A percentile compares a stretch with the other conserved stretches of the same genome.
phyloP scores from a whole-genome alignment of 2,329 filamentous ascomycete species.

The Lachnellula arida region DNA sequence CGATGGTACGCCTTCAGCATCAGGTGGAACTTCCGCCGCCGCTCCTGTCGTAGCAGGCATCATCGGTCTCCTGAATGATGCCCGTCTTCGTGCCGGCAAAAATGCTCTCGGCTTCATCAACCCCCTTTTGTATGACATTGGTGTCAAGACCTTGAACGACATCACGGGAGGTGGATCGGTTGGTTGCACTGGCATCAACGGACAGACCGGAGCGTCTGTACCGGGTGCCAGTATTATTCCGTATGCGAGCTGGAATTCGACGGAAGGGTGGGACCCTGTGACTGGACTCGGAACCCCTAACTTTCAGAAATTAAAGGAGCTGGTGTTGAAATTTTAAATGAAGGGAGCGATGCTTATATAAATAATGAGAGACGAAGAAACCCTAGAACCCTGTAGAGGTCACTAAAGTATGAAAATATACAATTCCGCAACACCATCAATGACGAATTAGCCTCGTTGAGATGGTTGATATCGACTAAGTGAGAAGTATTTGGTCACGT shows the following conservation, averaged over 20 bases:
- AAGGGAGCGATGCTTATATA: not conserved
- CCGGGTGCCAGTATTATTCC: constrained; percentile 24
- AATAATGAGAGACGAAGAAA: too few relatives aligned
- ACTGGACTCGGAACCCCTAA: constrained; percentile 45
- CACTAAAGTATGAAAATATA: too few relatives aligned
- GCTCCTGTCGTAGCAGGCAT: constrained; percentile 55
- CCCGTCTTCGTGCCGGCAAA: constrained; percentile 46
- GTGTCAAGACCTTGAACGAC: constrained; percentile 46
- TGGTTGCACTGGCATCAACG: constrained; percentile 31
- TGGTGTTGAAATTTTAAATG: constrained; percentile 1
- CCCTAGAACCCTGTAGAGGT: too few relatives aligned
- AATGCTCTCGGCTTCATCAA: constrained; percentile 50
- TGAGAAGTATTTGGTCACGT: too few relatives aligned
- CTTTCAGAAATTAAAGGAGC: constrained; percentile 36
- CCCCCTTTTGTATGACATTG: constrained; percentile 52
- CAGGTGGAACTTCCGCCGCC: constrained; percentile 39
- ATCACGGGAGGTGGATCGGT: constrained; percentile 35
- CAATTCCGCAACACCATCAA: too few relatives aligned
- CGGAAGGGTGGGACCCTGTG: constrained; percentile 42
- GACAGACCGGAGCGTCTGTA: constrained; percentile 13
- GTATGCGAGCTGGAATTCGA: constrained; percentile 39
- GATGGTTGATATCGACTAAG: too few relatives aligned
- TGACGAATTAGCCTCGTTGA: too few relatives aligned
- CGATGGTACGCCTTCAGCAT: constrained; percentile 19
- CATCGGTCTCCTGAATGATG: constrained; percentile 59